A percentile compares a stretch with the other conserved stretches of the same genome.
phyloP scores from a whole-genome alignment of 2,329 filamentous ascomycete genomes.

The Botrytis aclada region DNA sequence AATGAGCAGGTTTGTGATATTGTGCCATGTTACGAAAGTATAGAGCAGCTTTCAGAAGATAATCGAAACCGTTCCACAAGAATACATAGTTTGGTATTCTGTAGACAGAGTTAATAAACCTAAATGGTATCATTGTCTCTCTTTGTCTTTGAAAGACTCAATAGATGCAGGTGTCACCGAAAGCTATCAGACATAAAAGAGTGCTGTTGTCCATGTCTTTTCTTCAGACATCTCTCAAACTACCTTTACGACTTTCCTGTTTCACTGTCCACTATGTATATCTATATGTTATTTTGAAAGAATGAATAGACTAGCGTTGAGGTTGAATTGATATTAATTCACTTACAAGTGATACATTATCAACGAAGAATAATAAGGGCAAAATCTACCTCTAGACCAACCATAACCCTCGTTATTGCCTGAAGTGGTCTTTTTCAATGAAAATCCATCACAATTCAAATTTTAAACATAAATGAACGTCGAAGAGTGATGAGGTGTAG shows the following conservation, averaged over 20 bases:
- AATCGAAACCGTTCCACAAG: not conserved
- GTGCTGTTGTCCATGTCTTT: not conserved
- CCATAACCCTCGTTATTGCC: accelerated
- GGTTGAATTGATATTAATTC: not conserved
- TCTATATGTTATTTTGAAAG: not conserved
- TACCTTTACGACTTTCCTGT: not conserved
- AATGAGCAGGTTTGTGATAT: not conserved
- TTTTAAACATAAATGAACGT: not conserved
- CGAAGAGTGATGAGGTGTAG: not conserved
- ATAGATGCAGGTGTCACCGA: not conserved
- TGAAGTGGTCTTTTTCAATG: accelerated
- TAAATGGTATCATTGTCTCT: not conserved
- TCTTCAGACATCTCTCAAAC: not conserved
- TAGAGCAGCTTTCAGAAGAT: not conserved
- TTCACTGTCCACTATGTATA: not conserved
- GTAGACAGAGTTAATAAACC: not conserved
- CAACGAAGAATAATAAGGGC: accelerated
- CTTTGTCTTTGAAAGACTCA: not conserved
- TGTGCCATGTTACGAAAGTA: not conserved
- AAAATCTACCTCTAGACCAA: not conserved
- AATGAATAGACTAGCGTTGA: not conserved
- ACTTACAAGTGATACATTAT: not conserved
- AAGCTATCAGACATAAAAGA: not conserved
- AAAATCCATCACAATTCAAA: not conserved
- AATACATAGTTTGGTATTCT: too few relatives aligned